These are phyloP conservation scores for Sanghuangporus sanghuang DNA, from an alignment of 1,284 basidiomycete genomes.

Conservation along the genomic window DNA sequence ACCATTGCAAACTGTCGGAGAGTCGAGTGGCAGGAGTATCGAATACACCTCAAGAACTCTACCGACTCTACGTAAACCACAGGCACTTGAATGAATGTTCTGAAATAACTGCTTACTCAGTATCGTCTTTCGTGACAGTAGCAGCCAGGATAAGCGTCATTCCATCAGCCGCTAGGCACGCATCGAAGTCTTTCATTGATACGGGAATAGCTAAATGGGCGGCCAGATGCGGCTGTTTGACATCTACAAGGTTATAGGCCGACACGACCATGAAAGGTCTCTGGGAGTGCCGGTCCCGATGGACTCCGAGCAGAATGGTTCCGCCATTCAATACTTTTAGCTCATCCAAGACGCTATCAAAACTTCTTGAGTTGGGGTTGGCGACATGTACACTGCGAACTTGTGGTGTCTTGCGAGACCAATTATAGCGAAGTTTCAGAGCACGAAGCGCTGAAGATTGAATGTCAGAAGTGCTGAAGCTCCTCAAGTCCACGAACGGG, in stretches of 20 bases:
- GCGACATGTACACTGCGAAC: not conserved
- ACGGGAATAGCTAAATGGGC: slow-evolving; percentile 7
- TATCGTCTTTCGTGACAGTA: slow-evolving; percentile 5
- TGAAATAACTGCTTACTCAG: slow-evolving; percentile 6
- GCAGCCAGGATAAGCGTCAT: slow-evolving; percentile 12
- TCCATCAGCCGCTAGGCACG: slow-evolving; percentile 3
- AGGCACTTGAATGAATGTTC: not conserved
- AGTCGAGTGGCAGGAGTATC: slow-evolving; percentile 2
- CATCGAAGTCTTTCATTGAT: slow-evolving; percentile 15
- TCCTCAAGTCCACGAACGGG: slow-evolving; percentile 9
- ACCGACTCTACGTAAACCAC: not conserved
- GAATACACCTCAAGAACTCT: slow-evolving; percentile 16
- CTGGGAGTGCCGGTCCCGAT: slow-evolving; percentile 14
- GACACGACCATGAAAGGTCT: slow-evolving; percentile 9
- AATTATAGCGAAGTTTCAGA: slow-evolving; percentile 12
- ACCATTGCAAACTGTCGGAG: slow-evolving; percentile 4
- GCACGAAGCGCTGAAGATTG: slow-evolving; percentile 9
- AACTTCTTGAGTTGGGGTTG: not conserved
- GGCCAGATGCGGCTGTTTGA: not conserved
- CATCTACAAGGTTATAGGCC: slow-evolving; percentile 5
- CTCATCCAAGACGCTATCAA: slow-evolving; percentile 10
- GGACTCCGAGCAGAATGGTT: slow-evolving; percentile 8
- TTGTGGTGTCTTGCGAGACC: slow-evolving; percentile 7
- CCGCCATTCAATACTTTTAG: slow-evolving; percentile 14
- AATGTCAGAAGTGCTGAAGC: slow-evolving; percentile 8